A percentile compares a stretch with the other conserved stretches of the same genome.
These are phyloP conservation scores for Liriodendron chinense DNA, from an alignment of 164 flowering plant genomes.

Conservation along the genomic window DNA sequence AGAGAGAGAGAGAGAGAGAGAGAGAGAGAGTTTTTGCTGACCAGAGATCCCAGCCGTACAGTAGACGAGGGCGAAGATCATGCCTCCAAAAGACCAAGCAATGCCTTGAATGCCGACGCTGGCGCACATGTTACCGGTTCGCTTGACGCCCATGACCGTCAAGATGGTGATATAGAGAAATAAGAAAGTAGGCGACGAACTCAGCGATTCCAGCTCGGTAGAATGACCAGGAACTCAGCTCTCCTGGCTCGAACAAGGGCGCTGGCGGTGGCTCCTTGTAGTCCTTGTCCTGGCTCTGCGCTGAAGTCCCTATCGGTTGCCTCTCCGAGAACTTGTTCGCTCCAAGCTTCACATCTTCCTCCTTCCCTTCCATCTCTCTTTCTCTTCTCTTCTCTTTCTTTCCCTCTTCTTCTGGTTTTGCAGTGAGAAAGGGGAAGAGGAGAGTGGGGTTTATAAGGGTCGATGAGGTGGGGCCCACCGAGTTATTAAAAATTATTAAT, in stretches of 20 bases:
- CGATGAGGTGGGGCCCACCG: neutral
- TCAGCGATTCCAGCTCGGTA: slow-evolving; percentile 92
- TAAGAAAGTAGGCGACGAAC: slow-evolving; percentile 74
- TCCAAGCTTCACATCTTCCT: slow-evolving; percentile 31
- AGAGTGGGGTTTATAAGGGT: neutral
- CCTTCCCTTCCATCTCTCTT: slow-evolving; percentile 26
- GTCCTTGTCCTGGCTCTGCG: slow-evolving; percentile 46
- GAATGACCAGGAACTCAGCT: slow-evolving; percentile 64
- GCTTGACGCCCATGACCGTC: slow-evolving; percentile 68
- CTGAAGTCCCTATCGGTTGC: slow-evolving; percentile 47
- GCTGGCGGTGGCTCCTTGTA: slow-evolving; percentile 56
- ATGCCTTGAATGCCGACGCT: slow-evolving; percentile 72
- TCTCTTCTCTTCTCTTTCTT: neutral
- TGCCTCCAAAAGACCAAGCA: slow-evolving; percentile 60
- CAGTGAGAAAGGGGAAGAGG: neutral
- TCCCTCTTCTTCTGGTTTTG: neutral
- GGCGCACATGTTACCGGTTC: slow-evolving; percentile 33
- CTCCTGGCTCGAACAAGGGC: slow-evolving; percentile 49
- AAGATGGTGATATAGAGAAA: slow-evolving; percentile 62
- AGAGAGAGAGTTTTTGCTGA: neutral
- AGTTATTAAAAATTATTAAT: no score
- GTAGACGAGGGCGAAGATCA: slow-evolving; percentile 85
- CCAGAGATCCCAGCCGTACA: slow-evolving; percentile 88
- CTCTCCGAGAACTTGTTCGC: slow-evolving; percentile 33
- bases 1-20: neutral